Conservation (phyloP, 805 yeast genomes). For the Candida ortonii region DNA sequence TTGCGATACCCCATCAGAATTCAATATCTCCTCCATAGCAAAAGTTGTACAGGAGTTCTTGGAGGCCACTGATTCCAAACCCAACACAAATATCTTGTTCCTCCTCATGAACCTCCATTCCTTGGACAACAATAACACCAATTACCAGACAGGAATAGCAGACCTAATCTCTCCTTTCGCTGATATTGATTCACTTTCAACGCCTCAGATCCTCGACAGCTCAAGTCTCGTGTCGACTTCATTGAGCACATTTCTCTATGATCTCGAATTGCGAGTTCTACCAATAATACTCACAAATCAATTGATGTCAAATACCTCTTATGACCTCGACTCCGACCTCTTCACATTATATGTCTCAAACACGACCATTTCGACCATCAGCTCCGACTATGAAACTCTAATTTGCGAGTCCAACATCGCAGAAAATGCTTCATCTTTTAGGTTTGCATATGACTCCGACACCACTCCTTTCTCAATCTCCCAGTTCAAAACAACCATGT, state of each 20-base stretch:
- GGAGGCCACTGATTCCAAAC: slow-evolving; percentile 40
- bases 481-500: slow-evolving; percentile 38
- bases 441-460: slow-evolving; percentile 37
- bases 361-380: slow-evolving; percentile 7
- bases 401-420: slow-evolving; percentile 2
- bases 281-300: slow-evolving; percentile 34
- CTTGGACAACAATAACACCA: slow-evolving; percentile 5
- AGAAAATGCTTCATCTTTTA: too few species aligned
- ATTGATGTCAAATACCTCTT: slow-evolving; percentile 30
- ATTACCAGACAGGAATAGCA: slow-evolving; percentile 10
- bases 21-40: slow-evolving; percentile 28
- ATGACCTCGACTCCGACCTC: slow-evolving; percentile 25
- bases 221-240: slow-evolving; percentile 19
- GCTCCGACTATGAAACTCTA: not conserved
- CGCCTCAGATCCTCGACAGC: not conserved
- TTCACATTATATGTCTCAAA: slow-evolving; percentile 9
- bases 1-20: slow-evolving; percentile 16
- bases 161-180: slow-evolving; percentile 8
- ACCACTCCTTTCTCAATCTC: slow-evolving; percentile 36
- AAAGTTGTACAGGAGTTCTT: slow-evolving; percentile 34
- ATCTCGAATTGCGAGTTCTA: slow-evolving; percentile 34
- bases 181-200: slow-evolving; percentile 2
- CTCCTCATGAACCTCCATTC: slow-evolving; percentile 39
- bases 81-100: slow-evolving; percentile 43
- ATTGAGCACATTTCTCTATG: slow-evolving; percentile 34